Evolutionary conservation across 768 basidiomycete species (phyloP), one percentile per base, ranked within the genome.

Genomic region (Hygrophorus pudorinus): DNA sequence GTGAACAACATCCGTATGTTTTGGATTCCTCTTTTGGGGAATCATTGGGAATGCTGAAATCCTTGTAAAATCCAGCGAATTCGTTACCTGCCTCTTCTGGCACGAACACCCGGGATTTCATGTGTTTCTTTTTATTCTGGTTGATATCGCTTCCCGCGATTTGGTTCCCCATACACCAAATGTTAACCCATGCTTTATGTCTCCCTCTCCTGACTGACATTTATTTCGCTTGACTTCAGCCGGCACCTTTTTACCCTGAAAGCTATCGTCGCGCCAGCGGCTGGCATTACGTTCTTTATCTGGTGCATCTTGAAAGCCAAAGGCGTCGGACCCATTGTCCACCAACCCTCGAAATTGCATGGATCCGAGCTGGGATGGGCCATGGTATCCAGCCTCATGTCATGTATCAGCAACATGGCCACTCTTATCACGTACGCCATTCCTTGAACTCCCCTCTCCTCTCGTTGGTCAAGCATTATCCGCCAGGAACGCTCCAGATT

Each of bases 101-200:
- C 35, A 88, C 77, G 27, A 82, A 70, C 44, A 80, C 81, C n/a
- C 72, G 74, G 42, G 78, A 85, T 62, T 85, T 81, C 52, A 64
- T 86, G 65, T 78, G 77, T 51, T 91, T 91, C 75, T 81, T 91
- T 70, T 67, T 91, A 46, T 92, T 89, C 69, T 90, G 85, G 81
- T 63, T 88, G 20, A 70, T 86, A 31, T 83, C 79, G 27, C 72
- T 89, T 24, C 85, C 84, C 7, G 78, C 80, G 13, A 80, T 88
- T 52, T 87, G 81, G 81, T 81, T 86, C 51, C 85, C 84, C 9
- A 78, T 88, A 38, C 85, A 90, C 65, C 73, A 81, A 55, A 81
- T 86, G 81, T 82, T 59, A 46, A 76, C 63, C 43, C 28, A 17
- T 27, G 16, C 44, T 45, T 33, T 24, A 16, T 38, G 46, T 47